These are phyloP conservation scores for Phoenix dactylifera DNA, from an alignment of 176 grass and related monocot species.

Conservation along the genomic window DNA sequence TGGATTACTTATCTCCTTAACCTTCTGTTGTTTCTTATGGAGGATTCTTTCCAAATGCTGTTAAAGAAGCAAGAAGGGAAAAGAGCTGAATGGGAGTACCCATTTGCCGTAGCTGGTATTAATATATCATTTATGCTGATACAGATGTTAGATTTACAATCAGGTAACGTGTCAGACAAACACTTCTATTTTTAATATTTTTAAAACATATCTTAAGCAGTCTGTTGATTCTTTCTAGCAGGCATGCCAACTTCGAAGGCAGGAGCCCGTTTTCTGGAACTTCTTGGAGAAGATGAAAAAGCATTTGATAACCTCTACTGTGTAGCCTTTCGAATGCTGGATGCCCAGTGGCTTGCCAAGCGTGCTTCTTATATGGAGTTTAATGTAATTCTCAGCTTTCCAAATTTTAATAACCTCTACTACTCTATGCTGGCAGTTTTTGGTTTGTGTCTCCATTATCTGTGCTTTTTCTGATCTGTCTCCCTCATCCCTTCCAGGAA, in stretches of 20 bases:
- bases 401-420: neutral
- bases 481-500: conserved; percentile 38
- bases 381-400: conserved; percentile 36
- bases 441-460: neutral
- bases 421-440: too few species aligned
- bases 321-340: conserved; percentile 75
- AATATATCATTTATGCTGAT: conserved; percentile 98
- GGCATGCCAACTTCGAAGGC: conserved; percentile 56
- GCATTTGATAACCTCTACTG: conserved; percentile 90
- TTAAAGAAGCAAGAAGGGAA: conserved; percentile 70
- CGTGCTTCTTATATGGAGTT: conserved; percentile 97
- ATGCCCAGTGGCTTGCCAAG: conserved; percentile 87
- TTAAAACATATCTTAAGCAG: too few species aligned
- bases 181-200: neutral
- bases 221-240: conserved; percentile 9
- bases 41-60: conserved; percentile 68
- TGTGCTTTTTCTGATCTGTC: conserved; percentile 2
- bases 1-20: neutral
- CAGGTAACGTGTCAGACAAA: conserved; percentile 27
- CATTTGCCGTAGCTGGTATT: conserved; percentile 89
- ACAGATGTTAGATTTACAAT: conserved; percentile 87
- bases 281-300: conserved; percentile 55
- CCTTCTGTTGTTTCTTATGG: neutral
- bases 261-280: conserved; percentile 66
- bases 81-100: conserved; percentile 91